These are phyloP conservation scores for Solanum gracilifrons DNA, from an alignment of 257 asterid species.

Conservation along the genomic window DNA sequence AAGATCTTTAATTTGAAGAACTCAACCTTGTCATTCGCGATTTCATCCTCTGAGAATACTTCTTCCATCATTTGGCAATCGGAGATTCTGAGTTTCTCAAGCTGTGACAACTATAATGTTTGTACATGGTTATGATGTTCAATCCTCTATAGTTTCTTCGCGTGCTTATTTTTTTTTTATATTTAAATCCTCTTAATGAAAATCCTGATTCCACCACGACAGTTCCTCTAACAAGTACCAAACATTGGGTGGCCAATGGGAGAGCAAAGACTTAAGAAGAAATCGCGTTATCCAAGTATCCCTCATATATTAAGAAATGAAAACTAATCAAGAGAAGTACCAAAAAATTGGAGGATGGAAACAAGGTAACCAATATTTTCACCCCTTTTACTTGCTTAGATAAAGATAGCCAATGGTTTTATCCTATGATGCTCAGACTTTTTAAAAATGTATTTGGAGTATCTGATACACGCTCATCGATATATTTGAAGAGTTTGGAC, in stretches of 20 bases:
- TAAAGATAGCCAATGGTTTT: too few species aligned
- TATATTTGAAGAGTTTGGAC: too few species aligned
- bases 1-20: constrained; percentile 13
- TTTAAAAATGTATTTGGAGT: too few species aligned
- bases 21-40: neutral
- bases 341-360: neutral
- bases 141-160: too few species aligned
- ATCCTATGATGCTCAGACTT: too few species aligned
- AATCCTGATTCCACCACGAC: too few species aligned
- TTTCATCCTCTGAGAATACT: constrained; percentile 5
- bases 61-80: constrained; percentile 6
- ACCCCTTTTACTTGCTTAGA: neutral
- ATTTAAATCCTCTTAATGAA: too few species aligned
- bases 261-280: neutral
- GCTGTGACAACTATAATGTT: neutral
- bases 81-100: constrained; percentile 14
- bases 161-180: too few species aligned
- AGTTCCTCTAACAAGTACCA: neutral
- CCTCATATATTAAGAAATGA: neutral
- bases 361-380: neutral
- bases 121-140: too few species aligned
- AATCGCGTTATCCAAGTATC: neutral
- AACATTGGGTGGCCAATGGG: neutral
- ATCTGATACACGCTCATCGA: too few species aligned
- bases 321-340: neutral